Base-by-base conservation (phyloP, 805 yeast genomes). In the Saccharomycopsis sp. region DNA sequence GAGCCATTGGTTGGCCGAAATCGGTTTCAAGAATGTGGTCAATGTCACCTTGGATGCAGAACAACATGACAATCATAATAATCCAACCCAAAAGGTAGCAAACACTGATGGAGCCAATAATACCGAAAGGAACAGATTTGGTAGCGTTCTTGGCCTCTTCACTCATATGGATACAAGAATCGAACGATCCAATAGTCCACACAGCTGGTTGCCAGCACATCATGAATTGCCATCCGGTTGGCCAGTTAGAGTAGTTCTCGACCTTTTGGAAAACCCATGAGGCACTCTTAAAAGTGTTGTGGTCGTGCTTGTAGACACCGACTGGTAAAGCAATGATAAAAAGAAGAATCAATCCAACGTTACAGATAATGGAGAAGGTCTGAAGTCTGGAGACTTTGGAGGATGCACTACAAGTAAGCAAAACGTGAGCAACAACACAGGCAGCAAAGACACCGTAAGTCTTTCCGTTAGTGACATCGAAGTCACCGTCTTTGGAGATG, bases 181-280 rank as follows among this genome's bases (percentile, higher is more conserved):
- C 91, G 67, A 84, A 85, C 0, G 87, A 83, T 24, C 87, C 87
- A 66, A 85, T 84, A 18, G 89, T 83, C 91, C 91, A 86, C 59
- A 84, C 79, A 1, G 84, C 83, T 0, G 89, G 84, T 81, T 83
- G 77, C 77, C 83, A 80, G 14, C 79, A 74, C 62, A 83, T 68
- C 58, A 76, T 69, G 58, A 74, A 64, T 74, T 81, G 77, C 81
- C 84, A 82, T 34, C 88, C 89, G 40, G 68, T 70, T 8, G 82
- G 76, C 84, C 87, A 85, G 40, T 75, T 77, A 40, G 83, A 73
- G 53, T 68, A 69, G 65, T 82, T 82, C 24, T 44, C 21, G 7
- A 44, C 48, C 21, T 44, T 44, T 7, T 20, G 21, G 21, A 44
- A 44, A 18, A 44, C 48, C 48, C 48, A 44, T 16, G 48, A 44